Evolutionary conservation across 106 monocot genomes (phyloP), one percentile per base, ranked within the genome.

Genomic region (Hemerocallis citrina): DNA sequence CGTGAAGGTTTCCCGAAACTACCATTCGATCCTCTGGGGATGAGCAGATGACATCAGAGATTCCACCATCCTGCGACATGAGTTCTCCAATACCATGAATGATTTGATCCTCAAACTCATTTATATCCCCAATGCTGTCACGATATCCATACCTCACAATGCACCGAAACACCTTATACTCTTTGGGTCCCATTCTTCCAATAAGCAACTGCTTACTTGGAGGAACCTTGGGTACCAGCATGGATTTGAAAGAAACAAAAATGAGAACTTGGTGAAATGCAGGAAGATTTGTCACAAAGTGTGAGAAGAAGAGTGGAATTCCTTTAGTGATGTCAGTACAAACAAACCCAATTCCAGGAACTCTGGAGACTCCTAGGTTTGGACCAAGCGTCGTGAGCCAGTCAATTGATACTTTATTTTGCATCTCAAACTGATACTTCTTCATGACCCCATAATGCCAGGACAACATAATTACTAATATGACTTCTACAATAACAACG

Each of bases 121-220:
- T 54, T 21, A 61, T 41, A 2, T 71, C 71, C 22, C 50, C 23
- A 17, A 69, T 58, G 5, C 14, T 34, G 33, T 71, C 71, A 12
- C 52, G 23, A n/a, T 70, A 70, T 5, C 69, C 69, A 23, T 61
- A 59, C 48, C 60, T 49, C 19, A 70, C 32, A 51, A 70, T 52
- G 47, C 68, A 69, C 25, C 59, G 28, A 46, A 23, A 69, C 9
- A 69, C 16, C 24, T 59, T 41, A 14, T 59, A 69, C n/a, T 69
- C 34, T 23, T 57, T 57, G 13, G 41, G 46, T 9, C 57, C 68
- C 41, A 59, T 32, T 5, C 68, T 37, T 23, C 68, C 58, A 25
- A 68, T 58, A 16, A 58, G 32, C 6, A 40, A 59, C 33, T 68
- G 68, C 58, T 28, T 22, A 47, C 23, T 41, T 30, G 68, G 41